Evolutionary conservation across 129 eudicot genomes (phyloP).

Genomic region (Calendula officinalis): DNA sequence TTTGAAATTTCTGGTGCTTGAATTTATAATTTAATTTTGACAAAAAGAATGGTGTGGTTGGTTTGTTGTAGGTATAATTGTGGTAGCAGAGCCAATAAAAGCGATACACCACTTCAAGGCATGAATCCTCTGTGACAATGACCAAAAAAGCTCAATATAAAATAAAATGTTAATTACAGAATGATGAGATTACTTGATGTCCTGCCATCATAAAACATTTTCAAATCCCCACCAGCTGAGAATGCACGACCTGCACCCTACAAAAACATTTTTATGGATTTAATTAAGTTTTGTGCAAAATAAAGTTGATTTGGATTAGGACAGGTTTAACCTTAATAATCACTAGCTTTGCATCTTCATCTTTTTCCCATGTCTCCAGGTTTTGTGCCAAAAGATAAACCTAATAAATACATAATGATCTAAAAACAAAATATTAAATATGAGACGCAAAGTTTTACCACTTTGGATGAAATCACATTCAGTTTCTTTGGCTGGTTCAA

Average conservation of each 20-base stretch:
- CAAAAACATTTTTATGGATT: neutral
- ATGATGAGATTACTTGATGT: conserved; percentile 39
- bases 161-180: neutral
- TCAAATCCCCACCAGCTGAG: conserved; percentile 96
- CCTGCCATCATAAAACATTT: conserved; percentile 82
- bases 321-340: conserved; percentile 66
- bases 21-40: neutral
- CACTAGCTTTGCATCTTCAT: conserved; percentile 69
- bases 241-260: conserved; percentile 98
- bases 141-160: neutral
- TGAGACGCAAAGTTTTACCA: conserved; percentile 42
- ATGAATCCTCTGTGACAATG: conserved; percentile 63
- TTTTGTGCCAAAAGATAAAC: conserved; percentile 68
- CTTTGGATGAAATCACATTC: conserved; percentile 66
- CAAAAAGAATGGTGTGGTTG: conserved; percentile 10
- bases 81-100: conserved; percentile 98
- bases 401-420: conserved; percentile 32
- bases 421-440: conserved; percentile 5
- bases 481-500: conserved; percentile 85
- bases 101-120: conserved; percentile 91
- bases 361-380: conserved; percentile 83
- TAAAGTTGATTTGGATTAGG: neutral
- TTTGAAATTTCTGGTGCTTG: neutral
- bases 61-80: conserved; percentile 82
- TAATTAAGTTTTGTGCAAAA: no score